phyloP scores from a whole-genome alignment of 148 eudicot genomes.

The Drosera capensis region DNA sequence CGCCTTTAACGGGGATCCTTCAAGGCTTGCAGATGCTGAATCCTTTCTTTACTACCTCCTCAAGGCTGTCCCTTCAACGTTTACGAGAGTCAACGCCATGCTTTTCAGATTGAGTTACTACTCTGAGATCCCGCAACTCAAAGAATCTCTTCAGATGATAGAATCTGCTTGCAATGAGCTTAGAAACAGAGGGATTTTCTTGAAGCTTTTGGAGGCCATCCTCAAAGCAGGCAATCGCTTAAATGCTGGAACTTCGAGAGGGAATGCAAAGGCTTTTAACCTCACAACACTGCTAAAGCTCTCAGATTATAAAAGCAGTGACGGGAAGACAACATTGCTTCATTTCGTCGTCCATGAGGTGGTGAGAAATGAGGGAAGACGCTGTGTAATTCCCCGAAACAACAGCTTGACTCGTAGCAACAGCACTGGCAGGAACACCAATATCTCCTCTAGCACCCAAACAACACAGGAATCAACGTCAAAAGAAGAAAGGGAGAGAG shows the following conservation, averaged over 20 bases:
- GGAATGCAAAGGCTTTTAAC: constrained; percentile 80
- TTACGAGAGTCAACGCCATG: constrained; percentile 58
- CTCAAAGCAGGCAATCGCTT: constrained; percentile 83
- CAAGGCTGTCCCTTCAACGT: constrained; percentile 58
- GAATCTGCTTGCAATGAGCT: constrained; percentile 69
- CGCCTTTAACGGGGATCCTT: constrained; percentile 49
- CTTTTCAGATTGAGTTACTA: constrained; percentile 45
- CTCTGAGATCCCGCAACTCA: constrained; percentile 34
- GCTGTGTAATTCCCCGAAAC: constrained; percentile 33
- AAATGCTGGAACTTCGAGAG: constrained; percentile 79
- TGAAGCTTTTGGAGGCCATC: constrained; percentile 79
- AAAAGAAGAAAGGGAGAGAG: constrained; percentile 50
- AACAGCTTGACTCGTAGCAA: constrained; percentile 22
- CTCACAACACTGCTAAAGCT: constrained; percentile 55
- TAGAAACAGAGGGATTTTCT: constrained; percentile 42
- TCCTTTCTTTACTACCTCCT: constrained; percentile 67
- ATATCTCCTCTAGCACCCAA: neutral
- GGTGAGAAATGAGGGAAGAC: constrained; percentile 72
- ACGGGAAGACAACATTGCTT: constrained; percentile 73
- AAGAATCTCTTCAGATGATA: constrained; percentile 32
- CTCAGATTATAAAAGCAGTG: constrained; percentile 73
- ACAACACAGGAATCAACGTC: constrained; percentile 12
- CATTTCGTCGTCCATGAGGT: constrained; percentile 85
- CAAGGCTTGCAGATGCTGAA: constrained; percentile 72
- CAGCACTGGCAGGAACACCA: constrained; percentile 14